Evolutionary conservation across 371 early-diverging fungal species (phyloP), one percentile per base, ranked within the genome.

Genomic region (Umbelopsis sp.): DNA sequence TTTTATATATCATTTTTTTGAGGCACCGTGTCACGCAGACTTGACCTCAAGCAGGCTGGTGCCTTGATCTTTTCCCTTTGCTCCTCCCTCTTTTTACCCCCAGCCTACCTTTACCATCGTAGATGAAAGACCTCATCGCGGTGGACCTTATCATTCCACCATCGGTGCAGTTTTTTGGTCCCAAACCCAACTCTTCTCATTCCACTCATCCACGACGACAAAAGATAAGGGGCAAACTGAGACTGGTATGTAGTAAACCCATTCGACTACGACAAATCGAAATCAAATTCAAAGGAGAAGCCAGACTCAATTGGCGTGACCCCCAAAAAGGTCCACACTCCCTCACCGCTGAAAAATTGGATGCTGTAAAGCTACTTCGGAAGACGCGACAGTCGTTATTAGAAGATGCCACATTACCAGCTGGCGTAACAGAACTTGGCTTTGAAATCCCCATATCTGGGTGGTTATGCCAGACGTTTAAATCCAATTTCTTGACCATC

Each of bases 21-120:
- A 48, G 20, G 48, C 18, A 48, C 48, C 18, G 48, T 48, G 48
- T 16, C 48, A 48, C 48, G 48, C 48, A 20, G 72, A 11, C 93
- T 92, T 29, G 57, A 86, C 84, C 24, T 79, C 72, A 74, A 92
- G 95, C 67, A 93, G 92, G 6, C 85, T 79, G 25, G 80, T 74
- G 12, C 35, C 29, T 57, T 35, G 57, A 18, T 29, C 35, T 18
- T 29, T 29, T 14, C 12, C 35, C 57, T 32, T 35, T 18, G n/a
- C 16, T 35, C 25, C 20, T 57, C 35, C 35, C 32, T 35, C 35
- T 57, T 29, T 14, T 37, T 3, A 11, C 14, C 37, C 18, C 52
- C 50, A 22, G 12, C 52, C 52, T 25, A 25, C 24, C 22, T 29
- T 51, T 50, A 51, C 29, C 22, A 25, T 51, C 12, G 29, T 12